Conservation (phyloP, 768 basidiomycete species). For the Phylloporus sp. region DNA sequence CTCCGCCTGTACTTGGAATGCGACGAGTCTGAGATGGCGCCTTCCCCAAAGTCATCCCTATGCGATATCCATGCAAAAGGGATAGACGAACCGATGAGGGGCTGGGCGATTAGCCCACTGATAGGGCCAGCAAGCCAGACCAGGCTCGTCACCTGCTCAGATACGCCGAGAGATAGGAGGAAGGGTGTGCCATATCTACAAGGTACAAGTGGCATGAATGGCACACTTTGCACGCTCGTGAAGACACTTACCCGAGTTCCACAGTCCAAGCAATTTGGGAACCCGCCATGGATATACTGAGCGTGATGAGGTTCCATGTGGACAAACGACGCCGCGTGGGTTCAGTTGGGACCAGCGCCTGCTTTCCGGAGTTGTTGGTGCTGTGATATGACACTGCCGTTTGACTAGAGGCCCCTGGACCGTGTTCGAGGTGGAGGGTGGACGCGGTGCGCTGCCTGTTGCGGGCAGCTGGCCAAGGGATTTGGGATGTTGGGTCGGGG, state of each 20-base stretch:
- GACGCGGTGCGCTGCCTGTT: slow-evolving; percentile 30
- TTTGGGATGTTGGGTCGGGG: slow-evolving; percentile 77
- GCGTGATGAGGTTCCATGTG: slow-evolving; percentile 73
- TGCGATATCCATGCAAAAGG: background rate
- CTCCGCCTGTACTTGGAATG: slow-evolving; percentile 85
- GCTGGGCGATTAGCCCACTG: slow-evolving; percentile 92
- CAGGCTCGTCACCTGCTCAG: slow-evolving; percentile 86
- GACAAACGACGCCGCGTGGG: slow-evolving; percentile 27
- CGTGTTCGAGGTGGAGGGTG: slow-evolving; percentile 21
- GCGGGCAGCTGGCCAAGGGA: slow-evolving; percentile 63
- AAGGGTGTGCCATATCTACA: slow-evolving; percentile 93
- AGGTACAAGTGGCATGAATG: slow-evolving; percentile 3
- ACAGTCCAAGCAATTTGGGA: slow-evolving; percentile 96
- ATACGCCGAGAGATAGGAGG: slow-evolving; percentile 71
- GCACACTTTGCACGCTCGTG: slow-evolving; percentile 2
- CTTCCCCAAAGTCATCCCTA: slow-evolving; percentile 36
- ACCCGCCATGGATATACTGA: slow-evolving; percentile 91
- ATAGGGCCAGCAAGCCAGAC: slow-evolving; percentile 97
- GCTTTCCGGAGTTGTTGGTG: slow-evolving; percentile 31
- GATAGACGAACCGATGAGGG: slow-evolving; percentile 76
- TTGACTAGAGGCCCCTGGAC: slow-evolving; percentile 16
- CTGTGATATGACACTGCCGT: slow-evolving; percentile 29
- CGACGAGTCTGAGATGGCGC: slow-evolving; percentile 94
- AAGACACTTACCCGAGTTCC: slow-evolving; percentile 72
- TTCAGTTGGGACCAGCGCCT: slow-evolving; percentile 13